Base-by-base conservation (phyloP, 441 rosid genomes). In the Eruca vesicaria region DNA sequence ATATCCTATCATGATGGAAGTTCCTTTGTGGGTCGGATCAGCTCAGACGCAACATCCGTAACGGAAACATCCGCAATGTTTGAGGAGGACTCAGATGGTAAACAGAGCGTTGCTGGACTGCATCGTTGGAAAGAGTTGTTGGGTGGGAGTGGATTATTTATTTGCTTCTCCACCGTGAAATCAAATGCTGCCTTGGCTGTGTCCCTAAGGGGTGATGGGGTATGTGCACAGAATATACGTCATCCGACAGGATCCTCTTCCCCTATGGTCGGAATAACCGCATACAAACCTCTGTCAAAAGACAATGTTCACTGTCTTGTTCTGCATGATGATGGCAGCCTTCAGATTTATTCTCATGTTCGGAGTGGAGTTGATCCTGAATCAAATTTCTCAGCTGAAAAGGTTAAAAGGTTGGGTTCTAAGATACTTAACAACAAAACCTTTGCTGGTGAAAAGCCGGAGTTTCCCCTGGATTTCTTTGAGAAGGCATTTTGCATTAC, bases 321-420 rank as follows among this genome's bases (percentile, higher is more conserved):
- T 81, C 89, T 97, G 74, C 92, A 95, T 84, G 99, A 97, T 76
- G 99, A 95, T 84, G 99, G 99, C 70, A 97, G 99, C 86, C 98
- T 97, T 82, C 99, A 95, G 79, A 97, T 97, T 86, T 95, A 95
- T 83, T 87, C 93, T 56, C 88, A 91, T 80, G 84, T 81, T 77
- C 89, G 92, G 16, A 66, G 74, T 53, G 99, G 93, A 81, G 80
- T 79, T 81, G 98, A 95, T 86, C 72, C 83, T 68, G 80, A 81
- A 79, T 82, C 89, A 72, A 88, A 82, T 90, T 88, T 85, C 67
- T 80, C 91, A 32, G 88, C 91, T 58, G 98, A 97, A 82, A 95
- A 89, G 74, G 95, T 97, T 36, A 91, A 95, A 77, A 95, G 89
- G 72, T 82, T 97, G 83, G 96, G 99, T 70, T 82, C 95, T 78